A percentile compares a stretch with the other conserved stretches of the same genome.
phyloP scores from a whole-genome alignment of 2,329 filamentous ascomycete species.

The Beauveria asiatica region DNA sequence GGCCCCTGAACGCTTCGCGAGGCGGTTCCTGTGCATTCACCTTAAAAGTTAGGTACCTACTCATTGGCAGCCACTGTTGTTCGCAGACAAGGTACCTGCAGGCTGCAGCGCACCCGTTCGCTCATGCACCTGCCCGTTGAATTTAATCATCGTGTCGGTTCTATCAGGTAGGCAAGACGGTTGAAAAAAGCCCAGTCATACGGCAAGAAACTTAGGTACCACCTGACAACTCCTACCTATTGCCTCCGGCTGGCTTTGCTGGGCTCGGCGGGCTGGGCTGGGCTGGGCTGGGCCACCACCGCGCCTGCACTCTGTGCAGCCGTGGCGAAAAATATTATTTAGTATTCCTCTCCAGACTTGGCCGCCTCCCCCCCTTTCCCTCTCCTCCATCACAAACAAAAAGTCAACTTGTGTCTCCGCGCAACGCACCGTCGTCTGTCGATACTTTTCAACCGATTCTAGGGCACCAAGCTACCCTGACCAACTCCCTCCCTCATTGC shows the following conservation, averaged over 20 bases:
- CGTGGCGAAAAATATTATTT: slow-evolving; percentile 35
- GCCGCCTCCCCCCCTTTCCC: slow-evolving; percentile 22
- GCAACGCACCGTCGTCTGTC: slow-evolving; percentile 40
- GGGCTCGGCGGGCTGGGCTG: neutral
- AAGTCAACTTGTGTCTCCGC: slow-evolving; percentile 38
- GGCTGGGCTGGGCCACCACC: neutral
- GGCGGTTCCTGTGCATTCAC: neutral
- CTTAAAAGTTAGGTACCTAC: neutral
- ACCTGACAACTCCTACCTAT: too few species aligned
- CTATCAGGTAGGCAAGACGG: too few species aligned
- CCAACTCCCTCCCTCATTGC: slow-evolving; percentile 49
- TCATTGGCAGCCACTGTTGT: neutral
- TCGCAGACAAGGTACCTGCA: neutral
- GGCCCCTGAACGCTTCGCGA: neutral
- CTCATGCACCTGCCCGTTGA: neutral
- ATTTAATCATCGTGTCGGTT: too few species aligned
- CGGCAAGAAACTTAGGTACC: too few species aligned
- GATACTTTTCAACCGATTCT: slow-evolving; percentile 43
- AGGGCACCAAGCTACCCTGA: slow-evolving; percentile 89
- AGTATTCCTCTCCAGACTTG: slow-evolving; percentile 22
- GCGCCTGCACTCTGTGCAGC: slow-evolving; percentile 7
- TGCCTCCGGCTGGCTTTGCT: neutral
- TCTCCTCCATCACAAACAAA: slow-evolving; percentile 33
- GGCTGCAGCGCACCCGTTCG: neutral
- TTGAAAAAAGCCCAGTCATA: too few species aligned